Evolutionary conservation across 139 green algal genomes (phyloP).

Genomic region (Ulvella scutata): DNA sequence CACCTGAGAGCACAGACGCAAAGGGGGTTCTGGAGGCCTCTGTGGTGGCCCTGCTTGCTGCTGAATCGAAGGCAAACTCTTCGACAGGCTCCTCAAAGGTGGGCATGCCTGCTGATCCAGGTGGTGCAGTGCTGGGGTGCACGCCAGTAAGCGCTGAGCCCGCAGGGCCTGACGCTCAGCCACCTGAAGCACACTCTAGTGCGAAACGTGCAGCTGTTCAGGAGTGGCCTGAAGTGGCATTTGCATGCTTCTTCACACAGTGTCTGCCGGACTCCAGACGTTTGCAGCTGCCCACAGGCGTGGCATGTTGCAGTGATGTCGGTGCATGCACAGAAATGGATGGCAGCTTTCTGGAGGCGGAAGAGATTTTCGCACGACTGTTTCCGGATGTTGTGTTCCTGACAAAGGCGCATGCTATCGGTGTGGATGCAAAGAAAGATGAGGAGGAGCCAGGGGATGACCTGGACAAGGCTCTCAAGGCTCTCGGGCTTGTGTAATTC

Average conservation of each 20-base stretch:
- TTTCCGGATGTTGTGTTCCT: neutral
- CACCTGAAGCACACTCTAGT: no score
- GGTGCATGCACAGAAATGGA: no score
- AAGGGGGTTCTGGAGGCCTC: neutral
- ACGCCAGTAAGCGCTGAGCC: neutral
- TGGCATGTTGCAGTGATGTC: no score
- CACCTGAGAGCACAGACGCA: neutral
- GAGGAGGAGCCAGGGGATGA: neutral
- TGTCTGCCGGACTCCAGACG: no score
- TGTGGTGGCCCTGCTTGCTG: neutral
- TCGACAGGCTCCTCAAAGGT: no score
- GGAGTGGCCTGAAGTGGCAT: no score
- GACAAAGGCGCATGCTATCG: neutral
- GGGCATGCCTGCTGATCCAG: neutral
- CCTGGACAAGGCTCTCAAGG: neutral
- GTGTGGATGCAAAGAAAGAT: neutral
- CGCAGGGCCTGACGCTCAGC: neutral
- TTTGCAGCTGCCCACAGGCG: no score
- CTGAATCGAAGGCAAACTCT: no score
- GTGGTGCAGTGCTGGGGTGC: neutral
- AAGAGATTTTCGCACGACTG: neutral
- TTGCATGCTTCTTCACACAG: no score
- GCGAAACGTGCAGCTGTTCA: no score
- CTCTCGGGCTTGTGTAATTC: neutral
- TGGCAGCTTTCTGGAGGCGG: neutral